A percentile compares a stretch with the other conserved stretches of the same genome.
These are phyloP conservation scores for Tricholoma flavovirens DNA, from an alignment of 768 basidiomycete species.

Conservation along the genomic window DNA sequence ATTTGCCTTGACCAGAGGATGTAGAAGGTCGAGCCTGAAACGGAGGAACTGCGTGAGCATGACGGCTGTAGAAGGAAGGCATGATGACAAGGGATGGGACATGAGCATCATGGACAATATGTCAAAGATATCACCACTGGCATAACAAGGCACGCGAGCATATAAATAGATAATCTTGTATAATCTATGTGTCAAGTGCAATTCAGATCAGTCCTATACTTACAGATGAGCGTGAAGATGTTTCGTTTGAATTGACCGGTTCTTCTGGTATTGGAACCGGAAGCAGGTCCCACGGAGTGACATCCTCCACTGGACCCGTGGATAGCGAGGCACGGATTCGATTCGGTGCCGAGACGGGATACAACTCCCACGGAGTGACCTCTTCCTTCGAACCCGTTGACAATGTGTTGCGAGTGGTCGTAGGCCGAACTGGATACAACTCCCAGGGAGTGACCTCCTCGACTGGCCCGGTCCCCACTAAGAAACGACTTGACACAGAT, in stretches of 20 bases:
- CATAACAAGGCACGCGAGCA: conserved; percentile 4
- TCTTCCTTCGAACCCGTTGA: conserved; percentile 22
- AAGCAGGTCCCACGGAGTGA: conserved; percentile 29
- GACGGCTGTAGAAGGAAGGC: conserved; percentile 8
- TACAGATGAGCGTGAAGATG: conserved; percentile 14
- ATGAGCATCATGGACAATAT: background rate
- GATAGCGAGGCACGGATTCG: conserved; percentile 18
- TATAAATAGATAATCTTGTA: conserved; percentile 4
- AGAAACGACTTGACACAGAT: conserved; percentile 8
- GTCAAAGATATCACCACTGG: conserved; percentile 1
- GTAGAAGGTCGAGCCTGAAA: conserved; percentile 23
- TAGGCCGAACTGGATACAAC: conserved; percentile 10
- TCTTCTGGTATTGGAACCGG: conserved; percentile 13
- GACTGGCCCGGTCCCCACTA: conserved; percentile 10
- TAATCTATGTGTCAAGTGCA: conserved; percentile 9
- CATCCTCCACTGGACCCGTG: conserved; percentile 22
- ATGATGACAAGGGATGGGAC: background rate
- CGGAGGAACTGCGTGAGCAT: conserved; percentile 6
- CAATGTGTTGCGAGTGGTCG: conserved; percentile 6
- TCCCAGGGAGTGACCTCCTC: conserved; percentile 23
- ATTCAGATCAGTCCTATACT: conserved; percentile 13
- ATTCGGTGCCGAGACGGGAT: conserved; percentile 13
- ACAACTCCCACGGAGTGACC: conserved; percentile 26
- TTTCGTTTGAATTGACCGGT: conserved; percentile 7
- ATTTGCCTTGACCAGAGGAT: conserved; percentile 20